phyloP scores from a whole-genome alignment of 441 rosid genomes.

The Eutrema salsugineum region DNA sequence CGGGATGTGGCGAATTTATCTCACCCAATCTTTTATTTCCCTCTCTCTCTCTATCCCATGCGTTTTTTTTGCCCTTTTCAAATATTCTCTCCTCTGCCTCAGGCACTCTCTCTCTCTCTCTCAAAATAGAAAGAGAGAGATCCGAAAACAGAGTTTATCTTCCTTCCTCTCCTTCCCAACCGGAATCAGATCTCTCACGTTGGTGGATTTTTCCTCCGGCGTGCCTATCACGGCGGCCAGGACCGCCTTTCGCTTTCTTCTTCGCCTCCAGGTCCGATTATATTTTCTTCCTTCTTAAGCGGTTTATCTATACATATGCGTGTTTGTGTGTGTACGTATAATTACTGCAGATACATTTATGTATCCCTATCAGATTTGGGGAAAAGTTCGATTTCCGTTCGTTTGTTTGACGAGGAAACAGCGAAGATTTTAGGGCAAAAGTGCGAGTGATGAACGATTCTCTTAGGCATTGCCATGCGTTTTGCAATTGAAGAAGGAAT shows the following conservation, averaged over 20 bases:
- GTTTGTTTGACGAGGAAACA: not conserved
- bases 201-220: conserved; percentile 12
- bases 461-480: not conserved
- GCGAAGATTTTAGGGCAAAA: not conserved
- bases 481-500: not conserved
- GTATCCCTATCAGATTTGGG: not conserved
- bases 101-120: not conserved
- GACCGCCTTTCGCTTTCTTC: conserved; percentile 15
- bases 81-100: not conserved
- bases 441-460: not conserved
- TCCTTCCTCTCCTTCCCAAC: not conserved
- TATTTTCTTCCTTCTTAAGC: not conserved
- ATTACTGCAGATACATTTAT: not conserved
- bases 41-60: not conserved
- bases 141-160: not conserved
- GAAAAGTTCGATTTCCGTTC: not conserved
- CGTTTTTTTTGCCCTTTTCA: not conserved
- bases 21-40: not conserved
- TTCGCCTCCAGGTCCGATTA: conserved; percentile 25
- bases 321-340: not conserved
- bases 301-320: not conserved
- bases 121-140: conserved; percentile 17
- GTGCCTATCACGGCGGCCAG: conserved; percentile 14
- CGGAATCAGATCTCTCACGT: conserved; percentile 2
- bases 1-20: conserved; percentile 14